These are phyloP conservation scores for Truncatella angustata DNA, from an alignment of 2,329 filamentous ascomycete species.

Conservation along the genomic window DNA sequence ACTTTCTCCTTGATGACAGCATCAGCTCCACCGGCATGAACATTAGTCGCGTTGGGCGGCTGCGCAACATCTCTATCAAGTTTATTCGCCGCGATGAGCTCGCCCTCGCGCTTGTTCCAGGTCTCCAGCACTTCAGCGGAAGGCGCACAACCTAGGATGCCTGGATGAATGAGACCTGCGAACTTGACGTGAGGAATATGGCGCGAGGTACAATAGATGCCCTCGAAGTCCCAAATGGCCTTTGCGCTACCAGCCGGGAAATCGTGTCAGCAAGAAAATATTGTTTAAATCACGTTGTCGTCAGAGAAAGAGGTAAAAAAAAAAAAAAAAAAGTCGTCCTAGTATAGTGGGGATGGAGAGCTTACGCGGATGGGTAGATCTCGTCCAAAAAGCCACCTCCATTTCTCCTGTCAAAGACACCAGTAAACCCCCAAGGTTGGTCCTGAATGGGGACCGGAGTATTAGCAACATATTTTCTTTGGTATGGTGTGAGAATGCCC, in stretches of 20 bases:
- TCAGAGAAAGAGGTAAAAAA: neutral
- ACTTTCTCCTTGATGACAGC: constrained; percentile 63
- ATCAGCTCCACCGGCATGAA: constrained; percentile 67
- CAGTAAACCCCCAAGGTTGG: constrained; percentile 78
- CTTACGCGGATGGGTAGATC: constrained; percentile 77
- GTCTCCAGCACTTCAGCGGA: constrained; percentile 72
- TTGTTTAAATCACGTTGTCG: neutral
- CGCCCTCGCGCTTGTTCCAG: constrained; percentile 82
- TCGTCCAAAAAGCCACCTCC: constrained; percentile 89
- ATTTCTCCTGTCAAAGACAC: constrained; percentile 75
- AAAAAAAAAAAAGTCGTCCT: neutral
- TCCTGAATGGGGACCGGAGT: neutral
- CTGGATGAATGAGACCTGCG: constrained; percentile 85
- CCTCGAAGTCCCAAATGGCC: constrained; percentile 58
- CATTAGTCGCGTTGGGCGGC: constrained; percentile 69
- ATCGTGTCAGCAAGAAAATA: neutral
- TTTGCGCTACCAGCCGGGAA: constrained; percentile 44
- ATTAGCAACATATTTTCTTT: neutral
- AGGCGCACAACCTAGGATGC: constrained; percentile 86
- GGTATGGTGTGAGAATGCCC: too few relatives aligned
- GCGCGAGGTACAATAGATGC: constrained; percentile 68
- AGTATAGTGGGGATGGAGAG: constrained; percentile 1
- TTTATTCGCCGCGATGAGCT: constrained; percentile 69
- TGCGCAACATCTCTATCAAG: constrained; percentile 72
- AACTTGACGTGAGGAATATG: constrained; percentile 88